phyloP scores from a whole-genome alignment of 805 yeast species.

The Schizosaccharomyces osmophilus region DNA sequence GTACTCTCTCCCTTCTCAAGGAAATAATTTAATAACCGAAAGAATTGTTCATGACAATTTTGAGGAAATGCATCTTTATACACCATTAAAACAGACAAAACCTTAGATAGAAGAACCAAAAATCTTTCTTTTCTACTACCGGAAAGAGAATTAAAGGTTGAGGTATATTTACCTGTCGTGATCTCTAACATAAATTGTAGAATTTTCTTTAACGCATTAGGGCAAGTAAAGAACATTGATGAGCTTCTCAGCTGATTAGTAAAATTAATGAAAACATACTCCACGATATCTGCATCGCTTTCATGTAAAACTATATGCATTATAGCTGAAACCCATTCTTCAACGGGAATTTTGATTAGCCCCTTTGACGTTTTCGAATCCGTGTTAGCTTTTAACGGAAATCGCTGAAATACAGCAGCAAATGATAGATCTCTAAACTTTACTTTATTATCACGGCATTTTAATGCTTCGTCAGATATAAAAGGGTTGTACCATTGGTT shows the following conservation, averaged over 20 bases:
- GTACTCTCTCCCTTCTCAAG: not conserved
- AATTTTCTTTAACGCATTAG: not conserved
- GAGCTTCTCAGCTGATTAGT: not conserved
- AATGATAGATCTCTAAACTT: not conserved
- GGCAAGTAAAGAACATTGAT: not conserved
- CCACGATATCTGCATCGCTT: not conserved
- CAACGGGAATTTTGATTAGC: not conserved
- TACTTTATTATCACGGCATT: not conserved
- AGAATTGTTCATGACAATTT: not conserved
- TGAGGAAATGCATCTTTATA: not conserved
- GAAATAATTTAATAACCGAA: not conserved
- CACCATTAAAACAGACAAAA: not conserved
- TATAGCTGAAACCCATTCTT: not conserved
- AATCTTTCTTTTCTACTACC: not conserved
- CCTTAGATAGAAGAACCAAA: not conserved
- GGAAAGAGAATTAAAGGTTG: not conserved
- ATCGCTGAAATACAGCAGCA: not conserved
- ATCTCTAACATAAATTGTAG: not conserved
- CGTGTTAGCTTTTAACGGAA: not conserved
- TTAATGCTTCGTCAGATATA: not conserved
- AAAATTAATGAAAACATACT: not conserved
- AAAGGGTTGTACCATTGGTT: not conserved
- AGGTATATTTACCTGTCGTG: not conserved
- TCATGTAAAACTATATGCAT: not conserved
- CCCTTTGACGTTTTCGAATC: not conserved